These are phyloP conservation scores for Phytomonas francai DNA, from an alignment of 208 protist species.

Conservation along the genomic window DNA sequence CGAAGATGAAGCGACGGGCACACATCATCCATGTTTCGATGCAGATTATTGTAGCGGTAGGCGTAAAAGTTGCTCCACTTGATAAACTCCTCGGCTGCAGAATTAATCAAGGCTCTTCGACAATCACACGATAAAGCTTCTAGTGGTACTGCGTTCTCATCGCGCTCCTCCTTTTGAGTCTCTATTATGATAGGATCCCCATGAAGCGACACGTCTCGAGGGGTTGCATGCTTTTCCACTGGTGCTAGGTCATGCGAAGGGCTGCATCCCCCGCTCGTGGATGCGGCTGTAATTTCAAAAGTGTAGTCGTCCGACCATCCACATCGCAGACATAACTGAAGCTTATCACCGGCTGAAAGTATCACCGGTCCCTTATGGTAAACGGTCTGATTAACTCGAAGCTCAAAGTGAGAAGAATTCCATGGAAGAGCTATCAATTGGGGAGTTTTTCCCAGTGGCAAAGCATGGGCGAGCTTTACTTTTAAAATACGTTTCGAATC, in stretches of 20 bases:
- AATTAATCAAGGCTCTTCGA: background rate
- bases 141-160: background rate
- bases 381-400: constrained; percentile 18
- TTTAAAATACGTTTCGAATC: constrained; percentile 12
- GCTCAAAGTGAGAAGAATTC: constrained; percentile 13
- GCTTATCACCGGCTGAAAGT: constrained; percentile 15
- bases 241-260: background rate
- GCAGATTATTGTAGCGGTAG: constrained; percentile 13
- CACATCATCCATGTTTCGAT: background rate
- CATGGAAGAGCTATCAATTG: constrained; percentile 16
- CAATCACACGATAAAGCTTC: background rate
- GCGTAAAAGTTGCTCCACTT: constrained; percentile 28
- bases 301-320: background rate
- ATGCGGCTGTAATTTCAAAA: background rate
- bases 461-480: background rate
- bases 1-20: background rate
- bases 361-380: constrained; percentile 21
- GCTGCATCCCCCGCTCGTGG: background rate
- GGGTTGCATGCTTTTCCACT: background rate
- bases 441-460: background rate
- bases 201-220: background rate
- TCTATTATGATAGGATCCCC: background rate
- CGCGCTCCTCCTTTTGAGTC: background rate
- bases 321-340: constrained; percentile 4
- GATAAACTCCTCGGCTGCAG: constrained; percentile 12